Conservation (phyloP, 1,284 basidiomycete genomes). For the Trichosporon asahii region DNA sequence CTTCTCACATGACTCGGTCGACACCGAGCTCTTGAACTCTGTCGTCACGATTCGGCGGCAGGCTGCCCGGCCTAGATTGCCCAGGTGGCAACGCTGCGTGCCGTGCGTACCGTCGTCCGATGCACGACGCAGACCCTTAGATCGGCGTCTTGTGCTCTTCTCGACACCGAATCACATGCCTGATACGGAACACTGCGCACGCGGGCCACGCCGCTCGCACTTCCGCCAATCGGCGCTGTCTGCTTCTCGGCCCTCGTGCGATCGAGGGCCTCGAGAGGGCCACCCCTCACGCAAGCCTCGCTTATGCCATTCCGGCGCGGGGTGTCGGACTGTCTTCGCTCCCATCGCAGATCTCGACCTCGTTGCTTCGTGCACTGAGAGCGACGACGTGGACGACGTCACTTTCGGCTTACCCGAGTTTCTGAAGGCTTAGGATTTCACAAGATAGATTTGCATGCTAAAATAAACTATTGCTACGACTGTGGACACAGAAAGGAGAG, state of each 20-base stretch:
- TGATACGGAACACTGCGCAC: neutral
- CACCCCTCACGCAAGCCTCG: neutral
- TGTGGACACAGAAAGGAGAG: neutral
- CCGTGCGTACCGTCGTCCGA: neutral
- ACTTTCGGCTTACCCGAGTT: neutral
- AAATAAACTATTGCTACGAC: conserved; percentile 8
- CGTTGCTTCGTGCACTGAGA: no score
- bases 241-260: neutral
- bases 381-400: neutral
- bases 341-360: neutral
- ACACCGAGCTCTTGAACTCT: neutral
- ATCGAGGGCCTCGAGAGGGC: neutral
- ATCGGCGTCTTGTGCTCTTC: neutral
- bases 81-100: no score
- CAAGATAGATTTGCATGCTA: conserved; percentile 9
- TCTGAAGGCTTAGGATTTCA: neutral
- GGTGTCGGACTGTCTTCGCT: neutral
- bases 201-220: neutral
- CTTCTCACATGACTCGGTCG: neutral
- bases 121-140: neutral
- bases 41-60: no score
- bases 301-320: neutral
- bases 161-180: neutral
- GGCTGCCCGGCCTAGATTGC: no score
- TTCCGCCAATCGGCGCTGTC: neutral